Evolutionary conservation across 1,284 basidiomycete genomes (phyloP).

Genomic region (Malassezia sp.): DNA sequence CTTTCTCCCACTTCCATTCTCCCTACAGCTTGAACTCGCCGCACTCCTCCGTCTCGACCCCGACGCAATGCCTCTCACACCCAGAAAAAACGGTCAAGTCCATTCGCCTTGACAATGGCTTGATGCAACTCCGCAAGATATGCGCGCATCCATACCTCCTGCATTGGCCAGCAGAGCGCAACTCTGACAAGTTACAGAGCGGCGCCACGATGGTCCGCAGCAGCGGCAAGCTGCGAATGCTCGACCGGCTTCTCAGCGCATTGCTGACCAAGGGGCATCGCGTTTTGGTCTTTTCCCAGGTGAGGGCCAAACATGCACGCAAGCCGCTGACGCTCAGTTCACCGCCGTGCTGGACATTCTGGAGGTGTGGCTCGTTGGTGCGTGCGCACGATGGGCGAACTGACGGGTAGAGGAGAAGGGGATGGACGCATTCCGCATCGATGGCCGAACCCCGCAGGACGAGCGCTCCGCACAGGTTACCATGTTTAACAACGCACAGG

Average conservation of each 20-base stretch:
- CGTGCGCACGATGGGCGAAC: no score
- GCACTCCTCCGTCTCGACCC: no score
- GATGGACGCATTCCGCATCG: conserved; percentile 76
- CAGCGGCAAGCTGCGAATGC: conserved; percentile 92
- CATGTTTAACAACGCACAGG: conserved; percentile 56
- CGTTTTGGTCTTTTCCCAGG: conserved; percentile 83
- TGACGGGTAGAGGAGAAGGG: conserved; percentile 58
- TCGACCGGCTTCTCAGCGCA: conserved; percentile 73
- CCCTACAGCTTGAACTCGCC: no score
- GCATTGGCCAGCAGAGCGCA: conserved; percentile 67
- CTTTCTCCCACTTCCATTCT: no score
- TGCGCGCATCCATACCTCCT: conserved; percentile 90
- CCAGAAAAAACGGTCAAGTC: no score
- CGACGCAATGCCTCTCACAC: no score
- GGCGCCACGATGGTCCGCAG: conserved; percentile 64
- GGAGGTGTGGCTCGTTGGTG: conserved; percentile 48
- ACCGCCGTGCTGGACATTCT: conserved; percentile 92
- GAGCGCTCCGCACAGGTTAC: conserved; percentile 74
- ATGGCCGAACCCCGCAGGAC: conserved; percentile 67
- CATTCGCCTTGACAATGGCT: conserved; percentile 78
- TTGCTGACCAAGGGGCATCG: conserved; percentile 75
- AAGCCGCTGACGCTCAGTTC: conserved; percentile 51
- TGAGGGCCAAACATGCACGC: no score
- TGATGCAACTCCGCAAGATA: conserved; percentile 68
- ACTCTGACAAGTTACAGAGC: conserved; percentile 49